Evolutionary conservation across 371 early-diverging fungal genomes (phyloP), one percentile per base, ranked within the genome.

Genomic region (Fennellomyces sp.): DNA sequence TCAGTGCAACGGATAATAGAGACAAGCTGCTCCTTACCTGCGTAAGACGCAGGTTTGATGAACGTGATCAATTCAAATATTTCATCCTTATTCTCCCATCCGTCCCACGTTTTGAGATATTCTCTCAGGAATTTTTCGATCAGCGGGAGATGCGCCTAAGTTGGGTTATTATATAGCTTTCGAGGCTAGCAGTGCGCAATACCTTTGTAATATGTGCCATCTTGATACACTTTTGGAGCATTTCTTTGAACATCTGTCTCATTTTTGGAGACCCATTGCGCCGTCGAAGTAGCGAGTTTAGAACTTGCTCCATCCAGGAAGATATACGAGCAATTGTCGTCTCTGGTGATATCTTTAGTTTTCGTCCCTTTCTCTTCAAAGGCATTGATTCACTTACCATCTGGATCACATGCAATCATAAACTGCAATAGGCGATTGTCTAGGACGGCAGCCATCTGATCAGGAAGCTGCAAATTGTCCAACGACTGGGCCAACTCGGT

Each of bases 21-120:
- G 12, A 33, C 33, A 33, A 33, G 33, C 8, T 15, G 25, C 21
- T 15, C 28, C 54, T 25, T 78, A 83, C 84, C 79, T 67, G 79
- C 67, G 60, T 57, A 83, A 1, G 69, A 54, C 15, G 63, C 53
- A 25, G 86, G 86, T 30, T 78, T 72, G 6, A 80, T 53, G 58
- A 64, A 83, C 0, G 74, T 70, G 0, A 86, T 33, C 12, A 86
- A 56, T 19, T 74, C 73, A 51, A 86, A 78, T 25, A 86, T 75
- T 30, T 80, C 77, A 21, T 77, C 65, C 21, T 63, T 61, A 56
- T 76, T 63, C 2, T 83, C 79, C 26, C 73, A 45, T 26, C 86
- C 86, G 55, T 82, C 80, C 86, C 86, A 86, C 2, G 66, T 69
- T 13, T 55, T 56, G 3, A 86, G 26, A 52, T 73, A 83, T 1